Evolutionary conservation across 176 grass and related monocot genomes (phyloP), one percentile per base, ranked within the genome.

Genomic region (Dactylis glomerata): DNA sequence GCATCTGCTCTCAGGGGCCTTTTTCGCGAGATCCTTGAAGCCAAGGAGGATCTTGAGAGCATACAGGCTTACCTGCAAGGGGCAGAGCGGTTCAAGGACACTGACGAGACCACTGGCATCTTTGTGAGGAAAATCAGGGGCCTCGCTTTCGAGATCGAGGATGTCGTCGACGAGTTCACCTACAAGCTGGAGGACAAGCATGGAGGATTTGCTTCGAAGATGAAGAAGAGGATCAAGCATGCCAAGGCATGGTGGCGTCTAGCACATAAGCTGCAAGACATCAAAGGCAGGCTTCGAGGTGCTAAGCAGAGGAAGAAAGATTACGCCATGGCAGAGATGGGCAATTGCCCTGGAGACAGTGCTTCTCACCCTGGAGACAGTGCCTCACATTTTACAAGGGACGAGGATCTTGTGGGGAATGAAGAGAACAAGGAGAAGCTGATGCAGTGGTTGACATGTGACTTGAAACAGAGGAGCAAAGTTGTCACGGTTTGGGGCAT

Each of bases 351-450:
- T 40, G 37, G 37, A 40, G 5, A 8, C 37, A 40, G 3, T 40
- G 37, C 37, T 40, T 40, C 37, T 40, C 37, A 40, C 8, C 37
- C 37, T 40, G 8, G 6, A 5, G 8, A 40, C 8, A 5, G 8
- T 1, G 37, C 37, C 5, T 40, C 8, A 0, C 51, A 15, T 31
- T 73, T 44, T 57, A 30, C 73, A 0, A 42, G 8, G 22, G 61
- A 87, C 15, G 72, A 63, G 8, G 79, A 82, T 4, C 23, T 82
- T 1, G 80, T 83, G 27, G 80, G 86, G 1, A 59, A 83, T 20
- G 22, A 87, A 10, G 1, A 46, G 3, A 20, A 36, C 40, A 52
- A 16, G 1, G 15, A 46, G 1, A 56, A 20, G 33, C 15, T 87
- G 9, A 76, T 69, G 6, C 3, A 0, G 1, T 86, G 75, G 64